A percentile compares a stretch with the other conserved stretches of the same genome.
Evolutionary conservation across 2,329 filamentous ascomycete species (phyloP).

Genomic region (Penicillium psychrosexuale): DNA sequence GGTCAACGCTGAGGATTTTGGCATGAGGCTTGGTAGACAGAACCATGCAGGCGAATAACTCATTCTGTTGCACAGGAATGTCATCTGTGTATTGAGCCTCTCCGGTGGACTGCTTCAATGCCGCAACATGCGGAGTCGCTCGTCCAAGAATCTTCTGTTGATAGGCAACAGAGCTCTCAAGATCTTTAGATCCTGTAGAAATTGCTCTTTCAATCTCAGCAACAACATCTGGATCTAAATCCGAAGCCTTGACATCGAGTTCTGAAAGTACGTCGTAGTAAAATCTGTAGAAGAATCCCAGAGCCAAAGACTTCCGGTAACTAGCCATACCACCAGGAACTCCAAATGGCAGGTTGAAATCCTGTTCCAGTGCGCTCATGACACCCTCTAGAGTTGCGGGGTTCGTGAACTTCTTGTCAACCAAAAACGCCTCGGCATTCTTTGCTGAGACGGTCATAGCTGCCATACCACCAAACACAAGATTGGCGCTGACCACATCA

Average conservation of each 20-base stretch:
- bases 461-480: constrained; percentile 95
- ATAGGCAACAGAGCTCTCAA: constrained; percentile 71
- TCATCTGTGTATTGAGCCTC: constrained; percentile 97
- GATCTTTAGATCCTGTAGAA: constrained; percentile 75
- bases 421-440: constrained; percentile 68
- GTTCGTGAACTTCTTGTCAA: constrained; percentile 76
- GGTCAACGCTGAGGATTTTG: constrained; percentile 75
- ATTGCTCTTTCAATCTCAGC: constrained; percentile 82
- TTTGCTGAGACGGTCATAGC: constrained; percentile 85
- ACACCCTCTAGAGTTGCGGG: constrained; percentile 80
- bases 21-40: constrained; percentile 86
- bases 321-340: constrained; percentile 98
- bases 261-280: constrained; percentile 80
- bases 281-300: constrained; percentile 96
- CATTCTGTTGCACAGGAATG: constrained; percentile 80
- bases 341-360: constrained; percentile 84
- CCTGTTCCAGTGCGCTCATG: constrained; percentile 83
- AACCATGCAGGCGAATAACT: constrained; percentile 83
- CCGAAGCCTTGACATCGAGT: constrained; percentile 47
- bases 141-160: constrained; percentile 80
- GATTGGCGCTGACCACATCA: constrained; percentile 67
- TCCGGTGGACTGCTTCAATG: constrained; percentile 88
- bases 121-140: constrained; percentile 81
- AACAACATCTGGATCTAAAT: constrained; percentile 70
- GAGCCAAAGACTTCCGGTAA: constrained; percentile 83